Conservation (phyloP, 495 filamentous ascomycete species). For the Cercophora sp. region DNA sequence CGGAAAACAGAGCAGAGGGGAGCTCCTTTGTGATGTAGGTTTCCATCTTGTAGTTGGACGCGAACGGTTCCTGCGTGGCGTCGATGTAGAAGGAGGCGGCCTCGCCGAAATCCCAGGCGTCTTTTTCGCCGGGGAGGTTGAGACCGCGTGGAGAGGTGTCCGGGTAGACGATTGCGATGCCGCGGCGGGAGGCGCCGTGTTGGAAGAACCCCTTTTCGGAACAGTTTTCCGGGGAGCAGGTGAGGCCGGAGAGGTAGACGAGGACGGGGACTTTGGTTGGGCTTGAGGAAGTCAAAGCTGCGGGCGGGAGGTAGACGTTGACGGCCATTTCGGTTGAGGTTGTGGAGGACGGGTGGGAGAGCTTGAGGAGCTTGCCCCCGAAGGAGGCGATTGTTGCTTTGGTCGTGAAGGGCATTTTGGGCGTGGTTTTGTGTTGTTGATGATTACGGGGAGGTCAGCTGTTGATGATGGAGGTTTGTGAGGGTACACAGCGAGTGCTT, state of each 20-base stretch:
- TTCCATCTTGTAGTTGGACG: constrained; percentile 83
- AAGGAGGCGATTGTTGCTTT: constrained; percentile 89
- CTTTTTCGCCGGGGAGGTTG: constrained; percentile 73
- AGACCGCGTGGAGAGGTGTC: constrained; percentile 90
- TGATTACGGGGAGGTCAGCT: too few relatives aligned
- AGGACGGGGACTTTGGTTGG: constrained; percentile 70
- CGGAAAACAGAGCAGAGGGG: constrained; percentile 64
- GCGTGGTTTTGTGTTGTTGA: neutral
- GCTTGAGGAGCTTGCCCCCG: constrained; percentile 91
- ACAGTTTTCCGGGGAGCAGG: constrained; percentile 94
- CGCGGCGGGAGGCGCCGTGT: constrained; percentile 65
- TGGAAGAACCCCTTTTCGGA: constrained; percentile 97
- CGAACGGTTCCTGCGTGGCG: constrained; percentile 72
- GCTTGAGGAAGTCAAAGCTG: constrained; percentile 38
- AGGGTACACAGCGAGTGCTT: too few relatives aligned
- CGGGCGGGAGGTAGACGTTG: constrained; percentile 65
- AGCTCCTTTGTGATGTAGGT: constrained; percentile 82
- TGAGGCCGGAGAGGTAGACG: constrained; percentile 92
- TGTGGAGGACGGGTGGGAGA: constrained; percentile 72
- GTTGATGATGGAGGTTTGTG: too few relatives aligned
- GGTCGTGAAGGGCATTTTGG: constrained; percentile 72
- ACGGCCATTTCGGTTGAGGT: constrained; percentile 68
- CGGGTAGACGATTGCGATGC: constrained; percentile 86
- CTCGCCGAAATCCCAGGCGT: constrained; percentile 82
- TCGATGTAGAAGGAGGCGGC: constrained; percentile 95